phyloP scores from a whole-genome alignment of 139 green algal genomes.

The Tetraselmis striata region DNA sequence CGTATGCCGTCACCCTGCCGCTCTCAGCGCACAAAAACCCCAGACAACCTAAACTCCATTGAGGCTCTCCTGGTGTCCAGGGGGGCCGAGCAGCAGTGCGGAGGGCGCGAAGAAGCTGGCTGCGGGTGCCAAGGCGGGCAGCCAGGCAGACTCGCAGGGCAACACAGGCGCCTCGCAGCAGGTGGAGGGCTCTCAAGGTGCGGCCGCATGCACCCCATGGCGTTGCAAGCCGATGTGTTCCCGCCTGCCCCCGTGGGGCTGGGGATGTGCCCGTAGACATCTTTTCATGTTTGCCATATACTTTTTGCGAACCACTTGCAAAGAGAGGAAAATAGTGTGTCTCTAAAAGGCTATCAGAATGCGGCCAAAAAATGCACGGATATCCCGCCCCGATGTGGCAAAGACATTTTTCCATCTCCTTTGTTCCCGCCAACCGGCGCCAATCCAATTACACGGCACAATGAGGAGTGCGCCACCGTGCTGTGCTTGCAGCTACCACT shows the following conservation, averaged over 20 bases:
- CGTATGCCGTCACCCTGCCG: too few species aligned
- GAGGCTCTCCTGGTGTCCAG: background rate
- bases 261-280: background rate
- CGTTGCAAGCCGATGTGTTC: too few species aligned
- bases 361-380: too few species aligned
- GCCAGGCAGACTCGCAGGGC: background rate
- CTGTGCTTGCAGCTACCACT: background rate
- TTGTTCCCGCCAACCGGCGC: too few species aligned
- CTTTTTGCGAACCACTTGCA: too few species aligned
- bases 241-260: background rate
- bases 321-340: too few species aligned
- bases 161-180: background rate
- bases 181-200: background rate
- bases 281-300: too few species aligned
- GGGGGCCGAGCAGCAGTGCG: background rate
- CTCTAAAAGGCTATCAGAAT: too few species aligned
- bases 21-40: background rate
- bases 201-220: too few species aligned
- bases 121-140: background rate
- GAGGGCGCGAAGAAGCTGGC: background rate
- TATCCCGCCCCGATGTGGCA: too few species aligned
- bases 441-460: background rate
- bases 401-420: too few species aligned
- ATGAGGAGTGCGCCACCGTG: background rate
- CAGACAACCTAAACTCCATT: background rate